Base-by-base conservation (phyloP, 331 rosid genomes). In the Quercus lobata region DNA sequence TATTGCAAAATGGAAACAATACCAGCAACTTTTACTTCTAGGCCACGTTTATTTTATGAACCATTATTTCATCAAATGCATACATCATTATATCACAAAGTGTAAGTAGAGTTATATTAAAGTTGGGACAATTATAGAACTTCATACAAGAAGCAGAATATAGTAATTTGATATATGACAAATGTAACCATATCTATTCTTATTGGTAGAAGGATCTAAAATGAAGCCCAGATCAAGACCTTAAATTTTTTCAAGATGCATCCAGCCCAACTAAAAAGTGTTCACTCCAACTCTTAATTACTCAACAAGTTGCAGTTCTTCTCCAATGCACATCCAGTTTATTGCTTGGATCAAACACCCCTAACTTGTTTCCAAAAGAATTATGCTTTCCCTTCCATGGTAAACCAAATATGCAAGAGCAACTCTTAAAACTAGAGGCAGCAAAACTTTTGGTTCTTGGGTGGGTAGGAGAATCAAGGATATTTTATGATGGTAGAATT, bases 1-100 rank as follows among this genome's bases (percentile, higher is more conserved):
- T 34, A 41, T 22, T 66, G 37, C 32, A 24, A 1, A 18, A 7
- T 68, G 61, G 34, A 74, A 66, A 53, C 34, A 73, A 32, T 21
- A n/a, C 57, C n/a, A 18, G 75, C 34, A 71, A 80, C 61, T 29
- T 63, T 65, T 54, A 63, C 70, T 70, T 71, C 54, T 61, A 68
- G 70, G 52, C 68, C 37, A 72, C 2, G 7, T 46, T 56, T 71
- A 72, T 69, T 74, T 12, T 52, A 53, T 16, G 21, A n/a, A 27
- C 53, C 69, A 10, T 57, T 69, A 32, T 82, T 49, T 44, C 12
- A 24, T 16, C 66, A 68, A 68, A 1, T 6, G 72, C 15, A 34
- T 68, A 9, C 10, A 35, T 10, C 24, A 18, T 34, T 68, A 8
- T 19, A 32, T 34, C 16, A 34, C 52, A 4, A 19, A 19, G 25